Base-by-base conservation (phyloP, 2,329 filamentous ascomycete genomes). In the Epichloe sp. region DNA sequence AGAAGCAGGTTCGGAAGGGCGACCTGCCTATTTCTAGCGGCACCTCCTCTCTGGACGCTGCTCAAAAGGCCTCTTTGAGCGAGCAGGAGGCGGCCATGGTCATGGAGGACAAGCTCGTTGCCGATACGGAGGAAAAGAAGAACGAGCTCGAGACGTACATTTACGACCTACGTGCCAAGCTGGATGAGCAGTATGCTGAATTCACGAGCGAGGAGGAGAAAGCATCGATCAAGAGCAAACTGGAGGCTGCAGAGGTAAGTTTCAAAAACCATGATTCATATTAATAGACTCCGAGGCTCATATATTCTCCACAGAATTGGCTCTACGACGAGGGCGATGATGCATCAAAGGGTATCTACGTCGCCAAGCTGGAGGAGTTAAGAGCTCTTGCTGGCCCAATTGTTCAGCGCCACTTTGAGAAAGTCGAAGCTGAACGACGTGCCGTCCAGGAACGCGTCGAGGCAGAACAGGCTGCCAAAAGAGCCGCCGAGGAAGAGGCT, bases 91-190 rank as follows among this genome's bases (percentile, higher is more conserved):
- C 83, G 59, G 68, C 82, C 61, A 97, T 98, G 93, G 82, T 89
- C 60, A 91, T 95, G 82, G 89, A 96, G 71, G 93, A 98, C 75
- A 98, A 97, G 80, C 84, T 97, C 53, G 90, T 98, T 52, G 88
- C 87, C 60, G 93, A 97, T 69, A 98, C 93, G 38, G 93, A 97
- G 68, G 89, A 97, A 76, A 95, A 95, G 82, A 98, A 97, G 88
- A 98, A 98, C 76, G 91, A 97, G 73, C 86, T 98, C 50, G 93
- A 98, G 78, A 83, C 88, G 23, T 95, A 85, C 73, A 96, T 97
- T 72, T 98, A 98, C 73, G 90, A 97, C 63, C 79, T 95, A 66
- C 86, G 91, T 61, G 88, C 88, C 72, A 96, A 96, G 82, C 80
- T 97, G 49, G 88, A 96, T 59, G 89, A 94, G 62, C 80, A 88